Conservation (phyloP, 169 alveolate genomes). For the Plasmodium vivax region DNA sequence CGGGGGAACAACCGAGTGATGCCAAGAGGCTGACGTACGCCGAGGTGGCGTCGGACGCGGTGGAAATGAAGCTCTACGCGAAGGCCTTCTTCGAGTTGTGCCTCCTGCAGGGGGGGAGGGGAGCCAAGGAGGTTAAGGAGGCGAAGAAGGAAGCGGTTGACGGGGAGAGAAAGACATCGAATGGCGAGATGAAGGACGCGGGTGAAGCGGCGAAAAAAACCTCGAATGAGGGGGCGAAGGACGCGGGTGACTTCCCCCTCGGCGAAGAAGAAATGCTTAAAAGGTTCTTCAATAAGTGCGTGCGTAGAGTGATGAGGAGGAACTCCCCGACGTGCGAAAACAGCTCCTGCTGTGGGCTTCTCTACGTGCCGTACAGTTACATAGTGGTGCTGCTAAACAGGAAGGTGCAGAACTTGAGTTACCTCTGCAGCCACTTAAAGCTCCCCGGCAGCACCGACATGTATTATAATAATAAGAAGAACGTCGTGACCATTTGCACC, state of each 20-base stretch:
- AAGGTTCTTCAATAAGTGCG: conserved; percentile 46
- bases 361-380: conserved; percentile 83
- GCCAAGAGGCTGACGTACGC: not conserved
- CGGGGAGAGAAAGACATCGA: too few species aligned
- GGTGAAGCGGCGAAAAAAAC: not conserved
- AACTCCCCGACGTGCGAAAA: conserved; percentile 76
- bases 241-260: not conserved
- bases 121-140: not conserved
- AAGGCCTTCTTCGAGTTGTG: conserved; percentile 65
- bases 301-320: conserved; percentile 25
- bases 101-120: conserved; percentile 7
- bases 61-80: conserved; percentile 65
- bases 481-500: conserved; percentile 81
- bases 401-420: conserved; percentile 77
- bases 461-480: conserved; percentile 83
- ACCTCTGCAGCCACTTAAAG: conserved; percentile 72
- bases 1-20: not conserved
- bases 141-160: too few species aligned
- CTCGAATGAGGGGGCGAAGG: not conserved
- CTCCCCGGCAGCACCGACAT: conserved; percentile 84
- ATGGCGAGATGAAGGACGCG: too few species aligned
- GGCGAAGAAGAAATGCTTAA: conserved; percentile 1
- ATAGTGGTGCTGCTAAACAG: conserved; percentile 82
- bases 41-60: conserved; percentile 62
- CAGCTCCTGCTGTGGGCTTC: conserved; percentile 82